phyloP scores from a whole-genome alignment of 495 filamentous ascomycete genomes.

The Usnea hakonensis region DNA sequence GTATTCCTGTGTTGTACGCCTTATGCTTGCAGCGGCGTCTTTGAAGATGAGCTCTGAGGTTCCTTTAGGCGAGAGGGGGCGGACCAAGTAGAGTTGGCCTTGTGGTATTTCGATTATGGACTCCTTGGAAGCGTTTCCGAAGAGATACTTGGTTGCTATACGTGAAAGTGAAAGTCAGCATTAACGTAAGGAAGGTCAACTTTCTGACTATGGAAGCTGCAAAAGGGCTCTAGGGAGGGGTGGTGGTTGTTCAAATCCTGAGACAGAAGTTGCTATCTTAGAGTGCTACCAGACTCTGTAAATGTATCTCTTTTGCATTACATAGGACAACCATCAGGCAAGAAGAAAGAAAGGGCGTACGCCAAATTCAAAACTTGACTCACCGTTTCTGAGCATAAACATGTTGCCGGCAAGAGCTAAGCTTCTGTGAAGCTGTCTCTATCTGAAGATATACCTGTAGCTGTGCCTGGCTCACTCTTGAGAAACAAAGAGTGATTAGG shows the following conservation, averaged over 20 bases:
- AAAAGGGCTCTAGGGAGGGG: conserved; percentile 19
- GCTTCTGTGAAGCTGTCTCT: not conserved
- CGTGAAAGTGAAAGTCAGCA: conserved; percentile 22
- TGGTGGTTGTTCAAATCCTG: not conserved
- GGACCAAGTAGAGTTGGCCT: conserved; percentile 94
- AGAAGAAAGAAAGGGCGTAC: conserved; percentile 14
- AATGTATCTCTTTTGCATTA: not conserved
- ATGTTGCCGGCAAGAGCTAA: conserved; percentile 32
- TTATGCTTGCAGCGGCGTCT: conserved; percentile 84
- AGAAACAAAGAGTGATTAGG: not conserved
- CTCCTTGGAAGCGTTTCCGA: conserved; percentile 87
- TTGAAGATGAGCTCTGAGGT: conserved; percentile 99
- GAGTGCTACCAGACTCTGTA: too few relatives aligned
- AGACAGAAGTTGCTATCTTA: not conserved
- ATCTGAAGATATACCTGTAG: too few relatives aligned
- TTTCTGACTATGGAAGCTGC: not conserved
- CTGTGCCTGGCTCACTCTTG: too few relatives aligned
- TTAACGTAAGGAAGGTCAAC: conserved; percentile 21
- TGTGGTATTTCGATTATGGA: conserved; percentile 88
- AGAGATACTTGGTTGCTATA: conserved; percentile 82
- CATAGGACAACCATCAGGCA: not conserved
- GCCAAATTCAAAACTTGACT: conserved; percentile 23
- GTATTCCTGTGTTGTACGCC: conserved; percentile 84
- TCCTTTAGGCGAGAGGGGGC: conserved; percentile 89
- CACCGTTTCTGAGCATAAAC: conserved; percentile 69